Evolutionary conservation across 2,329 filamentous ascomycete genomes (phyloP), one percentile per base, ranked within the genome.

Genomic region (Xylariaceae sp.): DNA sequence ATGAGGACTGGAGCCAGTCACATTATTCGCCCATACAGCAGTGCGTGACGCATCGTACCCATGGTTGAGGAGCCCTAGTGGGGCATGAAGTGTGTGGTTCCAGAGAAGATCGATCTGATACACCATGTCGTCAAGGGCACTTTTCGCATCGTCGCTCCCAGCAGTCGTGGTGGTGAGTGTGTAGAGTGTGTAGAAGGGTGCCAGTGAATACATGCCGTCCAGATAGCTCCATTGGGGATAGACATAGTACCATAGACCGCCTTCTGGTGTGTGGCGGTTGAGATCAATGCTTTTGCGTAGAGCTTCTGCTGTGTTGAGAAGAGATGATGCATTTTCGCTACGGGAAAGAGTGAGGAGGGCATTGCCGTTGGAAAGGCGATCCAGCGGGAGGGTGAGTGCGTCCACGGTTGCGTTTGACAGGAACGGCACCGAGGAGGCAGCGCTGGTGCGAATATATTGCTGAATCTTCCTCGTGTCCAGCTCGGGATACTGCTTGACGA

Each of bases 211-310:
- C 71, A 80, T 77, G 52, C 77, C 78, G 55, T 82, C 78, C 3
- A 79, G 66, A 56, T 80, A 81, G 59, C 74, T 77, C 71, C 76
- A 76, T 48, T 80, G 67, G 1, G 75, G 76, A 55, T 81, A 80
- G 1, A 63, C 59, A 48, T 57, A 72, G 47, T 72, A 73, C 70
- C 70, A 72, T 3, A 72, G 50, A 0, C 71, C 69, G 31, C 67
- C 64, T 48, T 66, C 65, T 6, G 59, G 39, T 53, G 68, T 73
- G n/a, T 68, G 65, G 16, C 54, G 65, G 53, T 67, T 67, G 34
- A 65, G 47, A 13, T 61, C 52, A 56, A 68, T 66, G 54, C 66
- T 68, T 5, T 54, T 12, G 13, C 64, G 60, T 18, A 68, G 56
- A 12, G 63, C 62, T 3, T 59, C 42, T 14, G 59, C 63, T 2